A percentile compares a stretch with the other conserved stretches of the same genome.
Evolutionary conservation across 257 asterid genomes (phyloP).

Genomic region (Plantago ovata): DNA sequence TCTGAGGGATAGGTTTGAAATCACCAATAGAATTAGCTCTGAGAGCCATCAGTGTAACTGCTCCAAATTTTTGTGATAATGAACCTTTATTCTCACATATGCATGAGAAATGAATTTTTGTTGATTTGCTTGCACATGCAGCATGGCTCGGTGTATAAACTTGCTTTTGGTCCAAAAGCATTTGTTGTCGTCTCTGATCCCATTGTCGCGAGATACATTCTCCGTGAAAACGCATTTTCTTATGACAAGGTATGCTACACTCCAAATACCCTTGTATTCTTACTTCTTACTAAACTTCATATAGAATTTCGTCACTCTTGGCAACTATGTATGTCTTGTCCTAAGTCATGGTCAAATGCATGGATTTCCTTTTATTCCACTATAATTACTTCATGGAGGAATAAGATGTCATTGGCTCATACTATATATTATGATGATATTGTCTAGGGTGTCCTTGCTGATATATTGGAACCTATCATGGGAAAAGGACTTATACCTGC

Average conservation of each 20-base stretch:
- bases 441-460: constrained; percentile 92
- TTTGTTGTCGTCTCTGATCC: constrained; percentile 96
- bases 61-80: not conserved
- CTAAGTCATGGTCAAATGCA: not conserved
- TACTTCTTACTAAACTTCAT: not conserved
- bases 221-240: constrained; percentile 90
- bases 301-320: not conserved
- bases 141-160: constrained; percentile 93
- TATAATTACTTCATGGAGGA: not conserved
- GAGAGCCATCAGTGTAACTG: not conserved
- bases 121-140: constrained; percentile 36
- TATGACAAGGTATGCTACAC: constrained; percentile 73
- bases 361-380: not conserved
- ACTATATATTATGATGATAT: constrained; percentile 13
- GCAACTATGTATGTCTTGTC: not conserved
- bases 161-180: constrained; percentile 98
- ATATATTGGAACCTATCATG: constrained; percentile 97
- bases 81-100: not conserved
- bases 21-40: not conserved
- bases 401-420: not conserved
- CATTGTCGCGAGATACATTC: constrained; percentile 81
- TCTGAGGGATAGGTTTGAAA: not conserved
- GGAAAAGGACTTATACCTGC: constrained; percentile 99
- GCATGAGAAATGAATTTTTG: not conserved
- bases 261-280: constrained; percentile 4